Conservation (phyloP, 2,329 filamentous ascomycete genomes). For the Dothidotthia symphoricarpi region DNA sequence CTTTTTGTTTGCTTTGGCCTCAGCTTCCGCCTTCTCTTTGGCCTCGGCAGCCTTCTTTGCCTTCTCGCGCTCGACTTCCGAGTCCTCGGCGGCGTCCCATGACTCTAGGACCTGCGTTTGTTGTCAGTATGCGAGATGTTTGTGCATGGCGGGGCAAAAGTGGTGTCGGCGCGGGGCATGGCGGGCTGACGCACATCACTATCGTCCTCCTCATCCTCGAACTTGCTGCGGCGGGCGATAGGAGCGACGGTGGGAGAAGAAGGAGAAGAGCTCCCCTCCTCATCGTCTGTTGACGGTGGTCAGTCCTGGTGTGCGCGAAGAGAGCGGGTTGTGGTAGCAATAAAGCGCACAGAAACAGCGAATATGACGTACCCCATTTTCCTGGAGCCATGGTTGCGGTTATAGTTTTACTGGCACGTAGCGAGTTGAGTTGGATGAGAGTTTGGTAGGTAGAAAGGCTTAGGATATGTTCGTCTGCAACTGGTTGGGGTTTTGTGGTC, state of each 20-base stretch:
- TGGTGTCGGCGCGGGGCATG: slow-evolving; percentile 15
- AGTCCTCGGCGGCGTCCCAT: slow-evolving; percentile 96
- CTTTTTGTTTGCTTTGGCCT: slow-evolving; percentile 88
- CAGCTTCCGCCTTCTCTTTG: slow-evolving; percentile 85
- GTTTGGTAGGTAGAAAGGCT: slow-evolving; percentile 1
- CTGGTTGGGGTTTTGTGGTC: slow-evolving; percentile 13
- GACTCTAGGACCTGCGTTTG: slow-evolving; percentile 76
- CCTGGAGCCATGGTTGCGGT: slow-evolving; percentile 39
- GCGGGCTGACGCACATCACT: slow-evolving; percentile 64
- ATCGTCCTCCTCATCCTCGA: slow-evolving; percentile 87
- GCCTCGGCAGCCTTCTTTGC: slow-evolving; percentile 79
- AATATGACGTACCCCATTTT: slow-evolving; percentile 46
- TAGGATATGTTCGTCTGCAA: slow-evolving; percentile 6
- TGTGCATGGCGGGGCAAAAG: slow-evolving; percentile 17
- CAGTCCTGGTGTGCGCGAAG: slow-evolving; percentile 12
- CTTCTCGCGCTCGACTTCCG: slow-evolving; percentile 94
- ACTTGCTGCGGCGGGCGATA: slow-evolving; percentile 62
- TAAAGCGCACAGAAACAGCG: slow-evolving; percentile 12
- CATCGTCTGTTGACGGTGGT: slow-evolving; percentile 47
- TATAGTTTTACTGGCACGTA: slow-evolving; percentile 9
- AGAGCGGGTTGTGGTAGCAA: too few species aligned
- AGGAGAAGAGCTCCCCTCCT: slow-evolving; percentile 56
- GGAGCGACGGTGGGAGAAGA: slow-evolving; percentile 49
- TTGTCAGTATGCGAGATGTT: slow-evolving; percentile 19
- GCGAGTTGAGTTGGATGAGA: background rate